phyloP scores from a whole-genome alignment of 495 filamentous ascomycete genomes.

The Annulohypoxylon stygium region DNA sequence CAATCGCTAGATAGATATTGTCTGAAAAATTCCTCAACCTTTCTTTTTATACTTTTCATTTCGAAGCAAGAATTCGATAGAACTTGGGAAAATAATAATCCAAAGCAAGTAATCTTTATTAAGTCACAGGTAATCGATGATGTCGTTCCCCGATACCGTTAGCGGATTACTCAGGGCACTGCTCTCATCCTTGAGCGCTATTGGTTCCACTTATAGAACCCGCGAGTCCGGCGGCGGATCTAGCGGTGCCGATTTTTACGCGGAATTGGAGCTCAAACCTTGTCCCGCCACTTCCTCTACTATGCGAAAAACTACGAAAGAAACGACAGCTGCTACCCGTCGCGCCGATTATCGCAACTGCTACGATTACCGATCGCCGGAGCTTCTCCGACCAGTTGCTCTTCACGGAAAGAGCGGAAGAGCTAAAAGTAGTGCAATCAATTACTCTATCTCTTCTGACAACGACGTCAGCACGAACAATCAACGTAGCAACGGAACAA shows the following conservation, averaged over 20 bases:
- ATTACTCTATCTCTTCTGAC: slow-evolving; percentile 16
- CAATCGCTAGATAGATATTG: background rate
- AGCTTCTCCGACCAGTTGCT: slow-evolving; percentile 6
- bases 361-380: slow-evolving; percentile 13
- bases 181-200: slow-evolving; percentile 32
- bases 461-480: slow-evolving; percentile 9
- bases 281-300: slow-evolving; percentile 27
- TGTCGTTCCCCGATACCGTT: slow-evolving; percentile 38
- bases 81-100: slow-evolving; percentile 3
- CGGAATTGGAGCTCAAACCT: slow-evolving; percentile 43
- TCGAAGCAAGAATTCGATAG: background rate
- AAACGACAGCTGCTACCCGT: slow-evolving; percentile 1
- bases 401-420: background rate
- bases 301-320: slow-evolving; percentile 1
- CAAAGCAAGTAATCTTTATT: background rate
- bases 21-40: background rate
- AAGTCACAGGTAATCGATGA: slow-evolving; percentile 31
- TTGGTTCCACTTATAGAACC: slow-evolving; percentile 40
- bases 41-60: background rate
- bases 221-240: slow-evolving; percentile 37
- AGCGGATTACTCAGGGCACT: slow-evolving; percentile 53
- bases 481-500: slow-evolving; percentile 2
- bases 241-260: slow-evolving; percentile 43
- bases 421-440: slow-evolving; percentile 7
- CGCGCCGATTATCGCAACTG: background rate